phyloP scores from a whole-genome alignment of 2,329 filamentous ascomycete genomes.

The Reticulascus tulasneorum region DNA sequence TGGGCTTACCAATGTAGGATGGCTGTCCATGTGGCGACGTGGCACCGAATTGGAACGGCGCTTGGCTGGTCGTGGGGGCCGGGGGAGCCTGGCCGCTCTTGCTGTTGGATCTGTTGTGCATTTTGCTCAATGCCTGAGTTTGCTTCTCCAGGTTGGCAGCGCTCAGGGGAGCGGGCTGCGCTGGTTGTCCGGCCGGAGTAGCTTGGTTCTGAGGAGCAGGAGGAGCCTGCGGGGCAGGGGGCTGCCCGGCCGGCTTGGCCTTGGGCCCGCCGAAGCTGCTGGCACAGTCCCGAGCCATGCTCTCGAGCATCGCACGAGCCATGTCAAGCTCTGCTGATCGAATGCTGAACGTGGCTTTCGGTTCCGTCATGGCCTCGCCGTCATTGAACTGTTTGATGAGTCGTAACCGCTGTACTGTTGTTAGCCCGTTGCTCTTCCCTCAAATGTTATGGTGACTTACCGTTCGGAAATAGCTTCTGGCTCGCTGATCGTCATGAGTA shows the following conservation, averaged over 20 bases:
- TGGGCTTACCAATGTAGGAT: conserved; percentile 47
- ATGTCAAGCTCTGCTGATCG: conserved; percentile 47
- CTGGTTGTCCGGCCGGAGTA: conserved; percentile 3
- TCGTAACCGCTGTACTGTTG: conserved; percentile 42
- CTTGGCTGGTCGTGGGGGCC: conserved; percentile 54
- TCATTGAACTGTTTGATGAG: conserved; percentile 51
- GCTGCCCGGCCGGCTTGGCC: conserved; percentile 5
- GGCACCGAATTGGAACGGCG: conserved; percentile 53
- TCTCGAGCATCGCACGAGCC: conserved; percentile 42
- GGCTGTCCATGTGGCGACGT: conserved; percentile 58
- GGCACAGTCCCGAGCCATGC: conserved; percentile 46
- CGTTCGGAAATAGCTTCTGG: conserved; percentile 48
- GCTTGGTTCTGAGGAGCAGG: too few relatives aligned
- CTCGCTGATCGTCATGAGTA: conserved; percentile 45
- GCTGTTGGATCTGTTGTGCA: conserved; percentile 39
- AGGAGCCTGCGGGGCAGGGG: conserved; percentile 21
- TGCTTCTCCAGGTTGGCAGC: conserved; percentile 50
- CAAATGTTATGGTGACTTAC: conserved; percentile 32
- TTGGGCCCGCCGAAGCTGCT: conserved; percentile 26
- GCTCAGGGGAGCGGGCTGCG: conserved; percentile 30
- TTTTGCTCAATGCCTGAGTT: conserved; percentile 42
- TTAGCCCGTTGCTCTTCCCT: conserved; percentile 24
- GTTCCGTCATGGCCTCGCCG: conserved; percentile 38
- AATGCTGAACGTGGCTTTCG: conserved; percentile 50
- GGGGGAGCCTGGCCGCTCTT: conserved; percentile 48